These are phyloP conservation scores for Hypoxylon sp. DNA, from an alignment of 2,329 filamentous ascomycete genomes.

Conservation along the genomic window DNA sequence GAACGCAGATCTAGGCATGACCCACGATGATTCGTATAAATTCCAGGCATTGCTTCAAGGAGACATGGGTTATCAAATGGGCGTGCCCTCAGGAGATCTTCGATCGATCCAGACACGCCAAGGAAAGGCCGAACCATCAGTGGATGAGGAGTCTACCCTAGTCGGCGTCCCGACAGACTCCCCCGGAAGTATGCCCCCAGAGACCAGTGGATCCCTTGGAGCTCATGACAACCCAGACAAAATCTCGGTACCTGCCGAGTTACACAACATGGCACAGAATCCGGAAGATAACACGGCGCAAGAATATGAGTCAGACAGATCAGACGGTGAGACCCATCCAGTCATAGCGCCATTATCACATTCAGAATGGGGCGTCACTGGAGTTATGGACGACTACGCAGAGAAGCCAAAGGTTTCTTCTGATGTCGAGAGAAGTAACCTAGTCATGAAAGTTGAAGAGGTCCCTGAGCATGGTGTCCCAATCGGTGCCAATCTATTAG, in stretches of 20 bases:
- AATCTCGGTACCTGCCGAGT: constrained; percentile 11
- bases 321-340: constrained; percentile 22
- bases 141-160: constrained; percentile 45
- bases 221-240: constrained; percentile 10
- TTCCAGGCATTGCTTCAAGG: constrained; percentile 24
- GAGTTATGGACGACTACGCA: constrained; percentile 8
- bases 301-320: constrained; percentile 28
- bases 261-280: neutral
- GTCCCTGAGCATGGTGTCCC: constrained; percentile 2
- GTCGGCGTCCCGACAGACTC: constrained; percentile 43
- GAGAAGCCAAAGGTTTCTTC: neutral
- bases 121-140: constrained; percentile 1
- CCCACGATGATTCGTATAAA: neutral
- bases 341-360: constrained; percentile 37
- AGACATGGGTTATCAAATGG: constrained; percentile 2
- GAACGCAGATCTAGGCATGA: neutral
- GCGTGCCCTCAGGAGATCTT: neutral
- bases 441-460: constrained; percentile 15
- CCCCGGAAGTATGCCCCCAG: constrained; percentile 12
- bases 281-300: neutral
- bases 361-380: constrained; percentile 29
- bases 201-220: constrained; percentile 4
- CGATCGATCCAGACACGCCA: neutral
- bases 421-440: constrained; percentile 2
- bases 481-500: neutral